phyloP scores from a whole-genome alignment of 1,139 yeast genomes.

The Yamadazyma buinensis region DNA sequence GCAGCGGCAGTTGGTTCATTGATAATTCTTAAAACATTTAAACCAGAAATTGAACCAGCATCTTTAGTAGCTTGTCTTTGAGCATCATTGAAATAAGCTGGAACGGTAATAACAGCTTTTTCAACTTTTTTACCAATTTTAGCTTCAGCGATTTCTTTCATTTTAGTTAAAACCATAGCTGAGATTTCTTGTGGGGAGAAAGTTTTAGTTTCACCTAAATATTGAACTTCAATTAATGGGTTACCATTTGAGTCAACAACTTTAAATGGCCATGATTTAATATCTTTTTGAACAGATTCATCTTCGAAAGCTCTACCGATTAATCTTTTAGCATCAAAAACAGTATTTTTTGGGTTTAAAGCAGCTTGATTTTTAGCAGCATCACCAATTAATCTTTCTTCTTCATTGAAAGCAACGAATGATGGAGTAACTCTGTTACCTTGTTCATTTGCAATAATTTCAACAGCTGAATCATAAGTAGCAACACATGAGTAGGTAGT shows the following conservation, averaged over 20 bases:
- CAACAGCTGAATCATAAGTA: constrained; percentile 72
- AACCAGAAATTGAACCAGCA: constrained; percentile 49
- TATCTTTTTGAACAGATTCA: constrained; percentile 40
- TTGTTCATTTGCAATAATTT: constrained; percentile 55
- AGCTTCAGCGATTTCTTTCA: constrained; percentile 49
- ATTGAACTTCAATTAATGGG: constrained; percentile 90
- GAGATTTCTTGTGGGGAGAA: constrained; percentile 98
- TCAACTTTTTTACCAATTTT: constrained; percentile 38
- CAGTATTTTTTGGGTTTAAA: constrained; percentile 93
- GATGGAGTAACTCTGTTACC: constrained; percentile 87
- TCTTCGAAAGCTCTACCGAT: constrained; percentile 47
- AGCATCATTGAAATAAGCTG: constrained; percentile 49
- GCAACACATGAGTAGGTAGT: constrained; percentile 85
- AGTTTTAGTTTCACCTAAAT: constrained; percentile 89
- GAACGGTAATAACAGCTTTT: constrained; percentile 49
- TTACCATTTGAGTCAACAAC: constrained; percentile 68
- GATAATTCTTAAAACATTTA: constrained; percentile 46
- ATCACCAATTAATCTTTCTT: constrained; percentile 98
- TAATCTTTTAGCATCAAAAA: constrained; percentile 96
- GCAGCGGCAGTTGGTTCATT: constrained; percentile 54
- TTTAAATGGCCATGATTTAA: constrained; percentile 43
- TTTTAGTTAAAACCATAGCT: constrained; percentile 83
- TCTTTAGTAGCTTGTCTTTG: constrained; percentile 51
- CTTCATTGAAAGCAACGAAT: constrained; percentile 94
- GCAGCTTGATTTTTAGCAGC: constrained; percentile 99